phyloP scores from a whole-genome alignment of 306 rosid species.

The Cicer bijugum region DNA sequence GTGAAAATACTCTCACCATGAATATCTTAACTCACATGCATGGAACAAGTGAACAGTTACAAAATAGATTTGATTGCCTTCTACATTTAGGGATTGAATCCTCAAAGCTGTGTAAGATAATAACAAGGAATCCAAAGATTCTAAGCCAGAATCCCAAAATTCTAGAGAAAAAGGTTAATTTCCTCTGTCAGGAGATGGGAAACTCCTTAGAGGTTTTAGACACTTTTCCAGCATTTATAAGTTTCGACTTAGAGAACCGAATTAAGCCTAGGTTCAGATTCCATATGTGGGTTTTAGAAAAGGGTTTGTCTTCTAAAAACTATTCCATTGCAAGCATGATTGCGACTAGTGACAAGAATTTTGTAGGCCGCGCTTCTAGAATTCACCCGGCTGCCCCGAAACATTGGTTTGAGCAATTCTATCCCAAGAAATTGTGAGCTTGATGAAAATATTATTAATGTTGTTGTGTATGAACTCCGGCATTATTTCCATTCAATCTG shows the following conservation, averaged over 20 bases:
- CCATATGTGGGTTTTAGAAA: slow-evolving; percentile 63
- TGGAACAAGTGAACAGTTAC: slow-evolving; percentile 56
- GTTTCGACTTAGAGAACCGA: slow-evolving; percentile 70
- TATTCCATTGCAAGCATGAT: slow-evolving; percentile 72
- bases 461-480: slow-evolving; percentile 24
- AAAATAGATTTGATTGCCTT: slow-evolving; percentile 67
- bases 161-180: slow-evolving; percentile 62
- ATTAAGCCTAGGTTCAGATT: slow-evolving; percentile 76
- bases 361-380: slow-evolving; percentile 51
- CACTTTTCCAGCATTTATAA: slow-evolving; percentile 66
- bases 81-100: slow-evolving; percentile 59
- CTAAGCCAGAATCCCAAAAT: slow-evolving; percentile 65
- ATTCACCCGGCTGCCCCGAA: slow-evolving; percentile 83
- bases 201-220: slow-evolving; percentile 51
- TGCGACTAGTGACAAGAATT: slow-evolving; percentile 68
- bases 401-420: slow-evolving; percentile 76
- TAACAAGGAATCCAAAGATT: slow-evolving; percentile 57
- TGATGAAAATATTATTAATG: slow-evolving; percentile 15
- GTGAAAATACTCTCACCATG: slow-evolving; percentile 71
- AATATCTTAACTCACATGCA: slow-evolving; percentile 55
- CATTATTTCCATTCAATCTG: slow-evolving; percentile 33
- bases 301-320: slow-evolving; percentile 52
- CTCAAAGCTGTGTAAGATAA: slow-evolving; percentile 62
- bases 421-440: slow-evolving; percentile 26
- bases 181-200: slow-evolving; percentile 63